Evolutionary conservation across 306 rosid species (phyloP).

Genomic region (Myrica gale): DNA sequence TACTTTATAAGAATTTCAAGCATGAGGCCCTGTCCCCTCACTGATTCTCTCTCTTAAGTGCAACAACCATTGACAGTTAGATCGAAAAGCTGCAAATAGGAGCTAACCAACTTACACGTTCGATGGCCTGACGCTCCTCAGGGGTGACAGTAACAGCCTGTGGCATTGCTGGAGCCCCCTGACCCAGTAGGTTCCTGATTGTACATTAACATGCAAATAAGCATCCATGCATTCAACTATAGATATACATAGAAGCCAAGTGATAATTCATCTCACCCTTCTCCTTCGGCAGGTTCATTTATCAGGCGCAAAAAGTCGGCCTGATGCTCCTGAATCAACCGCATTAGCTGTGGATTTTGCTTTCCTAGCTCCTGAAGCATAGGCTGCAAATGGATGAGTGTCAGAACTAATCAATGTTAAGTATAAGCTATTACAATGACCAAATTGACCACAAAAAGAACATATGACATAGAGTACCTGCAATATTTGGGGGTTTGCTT

Average conservation of each 20-base stretch:
- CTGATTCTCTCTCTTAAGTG: neutral
- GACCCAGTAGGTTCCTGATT: constrained; percentile 64
- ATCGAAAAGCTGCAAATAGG: neutral
- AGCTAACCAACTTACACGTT: constrained; percentile 62
- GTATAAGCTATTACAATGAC: neutral
- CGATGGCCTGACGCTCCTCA: constrained; percentile 88
- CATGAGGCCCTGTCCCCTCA: neutral
- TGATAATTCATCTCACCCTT: constrained; percentile 55
- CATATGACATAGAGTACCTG: constrained; percentile 54
- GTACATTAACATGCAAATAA: constrained; percentile 22
- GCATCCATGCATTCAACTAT: constrained; percentile 18
- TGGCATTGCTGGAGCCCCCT: constrained; percentile 59
- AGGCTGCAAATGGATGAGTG: constrained; percentile 59
- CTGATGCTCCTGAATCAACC: constrained; percentile 84
- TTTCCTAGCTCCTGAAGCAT: constrained; percentile 98
- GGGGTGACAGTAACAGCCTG: constrained; percentile 79
- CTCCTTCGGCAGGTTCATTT: constrained; percentile 87
- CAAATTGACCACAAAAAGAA: neutral
- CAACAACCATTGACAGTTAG: neutral
- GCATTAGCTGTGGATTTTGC: constrained; percentile 92
- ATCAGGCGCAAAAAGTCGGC: constrained; percentile 86
- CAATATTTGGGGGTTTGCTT: constrained; percentile 91
- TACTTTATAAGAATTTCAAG: neutral
- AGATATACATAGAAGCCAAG: constrained; percentile 8
- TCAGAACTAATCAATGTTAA: constrained; percentile 1